A percentile compares a stretch with the other conserved stretches of the same genome.
These are phyloP conservation scores for Penicillium corylophilum DNA, from an alignment of 2,329 filamentous ascomycete species.

Conservation along the genomic window DNA sequence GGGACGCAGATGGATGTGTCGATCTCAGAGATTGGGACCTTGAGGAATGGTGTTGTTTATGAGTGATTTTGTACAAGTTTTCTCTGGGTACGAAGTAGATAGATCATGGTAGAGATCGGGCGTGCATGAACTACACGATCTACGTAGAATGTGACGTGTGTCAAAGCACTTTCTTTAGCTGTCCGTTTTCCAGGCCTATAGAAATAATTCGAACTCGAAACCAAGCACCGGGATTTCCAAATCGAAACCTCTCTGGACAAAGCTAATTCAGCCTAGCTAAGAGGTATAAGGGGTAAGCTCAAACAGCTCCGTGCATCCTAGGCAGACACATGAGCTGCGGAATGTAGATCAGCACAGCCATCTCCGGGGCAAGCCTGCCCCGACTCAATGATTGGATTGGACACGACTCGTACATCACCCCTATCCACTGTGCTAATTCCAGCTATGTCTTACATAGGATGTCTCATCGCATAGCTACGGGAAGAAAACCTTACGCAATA, in stretches of 20 bases:
- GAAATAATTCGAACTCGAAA: background rate
- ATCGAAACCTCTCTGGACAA: background rate
- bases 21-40: conserved; percentile 43
- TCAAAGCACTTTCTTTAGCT: background rate
- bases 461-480: background rate
- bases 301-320: background rate
- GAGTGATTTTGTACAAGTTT: background rate
- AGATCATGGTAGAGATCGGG: no score
- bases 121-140: background rate
- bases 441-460: background rate
- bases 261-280: background rate
- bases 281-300: background rate
- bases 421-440: background rate
- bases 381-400: background rate
- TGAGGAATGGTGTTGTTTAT: conserved; percentile 39
- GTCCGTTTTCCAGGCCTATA: background rate
- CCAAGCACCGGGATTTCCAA: no score
- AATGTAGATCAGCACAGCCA: background rate
- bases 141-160: background rate
- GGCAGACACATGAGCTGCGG: background rate
- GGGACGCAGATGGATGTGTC: conserved; percentile 44
- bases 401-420: background rate
- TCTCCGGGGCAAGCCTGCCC: background rate
- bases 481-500: background rate
- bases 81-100: no score